Base-by-base conservation (phyloP, 2,329 filamentous ascomycete species). In the Trichoderma sp. region DNA sequence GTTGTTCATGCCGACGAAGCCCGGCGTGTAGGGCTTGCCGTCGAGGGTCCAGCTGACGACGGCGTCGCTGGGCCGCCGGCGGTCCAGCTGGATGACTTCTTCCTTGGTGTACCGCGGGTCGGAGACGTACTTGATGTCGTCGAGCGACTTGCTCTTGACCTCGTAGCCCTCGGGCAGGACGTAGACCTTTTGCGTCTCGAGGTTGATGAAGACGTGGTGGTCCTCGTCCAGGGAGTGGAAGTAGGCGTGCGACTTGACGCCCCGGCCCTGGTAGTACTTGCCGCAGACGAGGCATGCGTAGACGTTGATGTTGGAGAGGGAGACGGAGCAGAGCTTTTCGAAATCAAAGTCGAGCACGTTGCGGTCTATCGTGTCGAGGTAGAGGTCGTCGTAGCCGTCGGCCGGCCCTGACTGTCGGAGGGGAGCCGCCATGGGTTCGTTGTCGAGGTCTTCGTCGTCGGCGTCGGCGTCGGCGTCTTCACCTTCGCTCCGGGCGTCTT, bases 1-100 rank as follows among this genome's bases (percentile, higher is more conserved):
- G 79, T 99, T 99, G 83, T 99, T 99, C 91, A 99, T 96, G 70
- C 95, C 95, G 67, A 99, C 92, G 75, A 93, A 99, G 6, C 95
- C 94, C 21, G 95, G 95, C 69, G 89, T 89, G 78, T 99, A 99
- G 75, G 90, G 88, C 77, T 90, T 91, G 68, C 92, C 92, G 57
- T 83, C 83, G 48, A 98, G 83, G 72, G 96, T 94, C 85, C 89
- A 93, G 51, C 87, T 86, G 19, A 81, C 71, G 41, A 70, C 83
- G 41, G 71, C 83, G 73, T 83, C 82, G 61, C 7, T 39, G 34
- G 34, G 34, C 7, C 34, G 34, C 34, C 81, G 80, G 61, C 88
- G 85, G 78, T 98, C 95, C 69, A 98, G 80, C 72, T 87, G 87
- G 72, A 87, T 83, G 39, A 98, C 93, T 73, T 98, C 91, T 47